Evolutionary conservation across 1,139 yeast species (phyloP).

Genomic region (Pichia sp.): DNA sequence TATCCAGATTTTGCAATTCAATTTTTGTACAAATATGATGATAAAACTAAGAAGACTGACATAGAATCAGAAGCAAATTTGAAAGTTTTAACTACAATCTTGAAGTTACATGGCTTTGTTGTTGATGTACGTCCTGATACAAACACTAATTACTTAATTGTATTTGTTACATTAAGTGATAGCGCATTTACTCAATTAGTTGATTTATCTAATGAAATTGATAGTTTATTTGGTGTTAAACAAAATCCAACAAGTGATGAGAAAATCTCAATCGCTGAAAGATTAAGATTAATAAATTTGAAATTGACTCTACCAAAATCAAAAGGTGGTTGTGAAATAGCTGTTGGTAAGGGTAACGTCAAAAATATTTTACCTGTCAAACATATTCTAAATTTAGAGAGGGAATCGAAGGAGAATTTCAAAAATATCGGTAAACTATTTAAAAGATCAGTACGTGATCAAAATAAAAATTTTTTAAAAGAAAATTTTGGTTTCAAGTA

Average conservation of each 20-base stretch:
- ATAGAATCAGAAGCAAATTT: slow-evolving; percentile 34
- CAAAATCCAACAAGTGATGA: slow-evolving; percentile 27
- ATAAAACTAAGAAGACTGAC: slow-evolving; percentile 28
- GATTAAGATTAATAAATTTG: slow-evolving; percentile 49
- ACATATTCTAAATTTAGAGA: slow-evolving; percentile 32
- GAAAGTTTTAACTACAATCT: slow-evolving; percentile 33
- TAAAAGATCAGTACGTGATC: slow-evolving; percentile 22
- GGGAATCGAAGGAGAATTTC: slow-evolving; percentile 27
- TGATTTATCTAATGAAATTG: slow-evolving; percentile 29
- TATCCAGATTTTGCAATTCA: slow-evolving; percentile 26
- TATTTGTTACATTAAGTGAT: slow-evolving; percentile 47
- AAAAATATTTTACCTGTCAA: slow-evolving; percentile 52
- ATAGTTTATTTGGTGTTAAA: slow-evolving; percentile 36
- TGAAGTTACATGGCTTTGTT: slow-evolving; percentile 40
- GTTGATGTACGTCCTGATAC: slow-evolving; percentile 53
- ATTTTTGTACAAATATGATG: slow-evolving; percentile 22
- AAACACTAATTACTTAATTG: slow-evolving; percentile 33
- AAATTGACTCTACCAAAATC: slow-evolving; percentile 40
- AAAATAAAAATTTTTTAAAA: slow-evolving; percentile 30
- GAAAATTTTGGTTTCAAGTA: slow-evolving; percentile 26
- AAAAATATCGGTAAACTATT: slow-evolving; percentile 12
- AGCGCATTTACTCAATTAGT: slow-evolving; percentile 30
- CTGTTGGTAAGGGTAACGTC: slow-evolving; percentile 48
- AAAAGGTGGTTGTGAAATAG: slow-evolving; percentile 53
- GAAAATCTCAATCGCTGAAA: slow-evolving; percentile 41